phyloP scores from a whole-genome alignment of 2,329 filamentous ascomycete genomes.

The Arthrocladium fulminans region DNA sequence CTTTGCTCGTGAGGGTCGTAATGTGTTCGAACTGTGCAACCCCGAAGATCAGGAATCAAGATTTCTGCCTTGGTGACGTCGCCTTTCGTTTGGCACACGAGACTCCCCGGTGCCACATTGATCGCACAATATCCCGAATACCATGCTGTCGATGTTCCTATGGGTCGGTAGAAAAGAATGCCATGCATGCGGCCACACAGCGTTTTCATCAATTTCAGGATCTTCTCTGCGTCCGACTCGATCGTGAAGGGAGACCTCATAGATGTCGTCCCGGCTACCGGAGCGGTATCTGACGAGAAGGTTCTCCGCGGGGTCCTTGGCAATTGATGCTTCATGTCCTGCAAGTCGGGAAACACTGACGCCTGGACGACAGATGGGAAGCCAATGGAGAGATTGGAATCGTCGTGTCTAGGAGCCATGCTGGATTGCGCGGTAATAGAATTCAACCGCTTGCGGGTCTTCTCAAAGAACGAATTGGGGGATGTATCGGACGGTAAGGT shows the following conservation, averaged over 20 bases:
- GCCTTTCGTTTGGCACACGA: conserved; percentile 44
- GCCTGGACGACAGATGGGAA: conserved; percentile 40
- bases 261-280: conserved; percentile 14
- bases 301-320: conserved; percentile 17
- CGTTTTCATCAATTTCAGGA: conserved; percentile 44
- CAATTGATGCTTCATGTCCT: conserved; percentile 27
- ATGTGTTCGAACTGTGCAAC: conserved; percentile 41
- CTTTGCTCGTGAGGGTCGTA: conserved; percentile 38
- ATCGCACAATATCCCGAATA: conserved; percentile 44
- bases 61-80: conserved; percentile 41
- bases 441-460: conserved; percentile 26
- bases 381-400: conserved; percentile 36
- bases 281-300: conserved; percentile 18
- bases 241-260: conserved; percentile 30
- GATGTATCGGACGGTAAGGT: conserved; percentile 16
- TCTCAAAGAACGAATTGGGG: conserved; percentile 21
- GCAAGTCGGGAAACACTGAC: conserved; percentile 28
- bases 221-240: conserved; percentile 39
- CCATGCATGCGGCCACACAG: conserved; percentile 45
- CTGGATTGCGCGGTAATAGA: conserved; percentile 30
- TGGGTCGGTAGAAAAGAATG: conserved; percentile 42
- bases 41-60: conserved; percentile 41
- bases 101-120: conserved; percentile 41
- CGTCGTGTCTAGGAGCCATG: conserved; percentile 30
- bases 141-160: conserved; percentile 36